Base-by-base conservation (phyloP, 2,329 filamentous ascomycete genomes). In the Colletotrichum magnum region DNA sequence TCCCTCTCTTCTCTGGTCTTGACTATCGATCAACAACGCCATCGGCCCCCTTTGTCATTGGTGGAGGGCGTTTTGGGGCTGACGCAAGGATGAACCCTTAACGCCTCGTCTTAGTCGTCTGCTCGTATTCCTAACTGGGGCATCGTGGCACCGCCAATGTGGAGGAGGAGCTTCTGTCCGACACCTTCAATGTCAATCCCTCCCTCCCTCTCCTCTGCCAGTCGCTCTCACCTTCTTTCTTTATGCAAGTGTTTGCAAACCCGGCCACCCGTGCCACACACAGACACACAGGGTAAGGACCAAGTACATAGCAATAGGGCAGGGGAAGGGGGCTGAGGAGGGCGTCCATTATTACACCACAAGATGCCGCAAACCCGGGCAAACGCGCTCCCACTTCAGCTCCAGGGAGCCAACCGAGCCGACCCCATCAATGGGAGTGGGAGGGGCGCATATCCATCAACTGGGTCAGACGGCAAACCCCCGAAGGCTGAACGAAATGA, bases 1-100 rank as follows among this genome's bases (percentile, higher is more conserved):
- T 24, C 21, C 13, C 41, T n/a, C 16, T n/a, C 13, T 43, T n/a
- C 4, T 5, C 3, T 43, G 41, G 2, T 16, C 41, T 43, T 43
- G 36, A n/a, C 13, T 81, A 93, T 69, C 91, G 93, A 74, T 92
- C 90, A 43, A 43, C 16, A 12, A 43, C 41, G 16, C 13, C 41
- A 12, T 16, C 41, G 5, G 1, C 5, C 13, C 13, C 41, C 41
- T n/a, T 15, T 43, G 41, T n/a, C 41, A 43, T 43, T 43, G 41
- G 41, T 43, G 41, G 41, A 43, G 15, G 41, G 47, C 36, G 50
- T 28, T 43, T 9, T 52, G 18, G 58, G 36, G 41, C 56, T 58
- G 43, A 47, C 56, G 47, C 28, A 47, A 32, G 56, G 56, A 58
- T 58, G 24, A 47, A 26, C 56, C 56, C 39, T 47, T 41, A 24